Conservation (phyloP, 805 yeast species). For the Yarrowia sp. region DNA sequence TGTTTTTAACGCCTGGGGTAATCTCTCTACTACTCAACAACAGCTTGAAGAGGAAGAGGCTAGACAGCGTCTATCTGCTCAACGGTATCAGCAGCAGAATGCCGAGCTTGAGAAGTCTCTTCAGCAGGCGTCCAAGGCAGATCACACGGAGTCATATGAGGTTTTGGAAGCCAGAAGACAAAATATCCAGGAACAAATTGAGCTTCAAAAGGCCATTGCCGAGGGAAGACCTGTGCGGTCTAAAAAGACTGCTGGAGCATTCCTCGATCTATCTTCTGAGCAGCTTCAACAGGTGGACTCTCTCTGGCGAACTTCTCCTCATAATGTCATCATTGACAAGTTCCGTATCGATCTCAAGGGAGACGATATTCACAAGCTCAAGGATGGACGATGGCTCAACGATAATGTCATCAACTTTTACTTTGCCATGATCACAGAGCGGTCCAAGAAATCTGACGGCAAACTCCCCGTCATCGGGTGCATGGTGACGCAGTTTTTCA, state of each 20-base stretch:
- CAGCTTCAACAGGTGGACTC: slow-evolving; percentile 6
- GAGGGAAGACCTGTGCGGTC: not conserved
- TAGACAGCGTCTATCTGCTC: not conserved
- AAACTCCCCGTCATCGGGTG: slow-evolving; percentile 4
- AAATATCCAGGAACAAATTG: slow-evolving; percentile 15
- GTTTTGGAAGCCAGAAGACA: slow-evolving; percentile 11
- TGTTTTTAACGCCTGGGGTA: not conserved
- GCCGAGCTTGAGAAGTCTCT: slow-evolving; percentile 1
- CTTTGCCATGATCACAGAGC: slow-evolving; percentile 52
- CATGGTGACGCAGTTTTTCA: slow-evolving; percentile 86
- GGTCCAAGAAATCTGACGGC: slow-evolving; percentile 38
- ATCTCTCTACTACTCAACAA: not conserved
- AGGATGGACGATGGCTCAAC: slow-evolving; percentile 78
- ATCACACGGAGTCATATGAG: not conserved
- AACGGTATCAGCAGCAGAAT: not conserved
- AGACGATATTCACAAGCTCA: slow-evolving; percentile 68
- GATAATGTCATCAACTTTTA: slow-evolving; percentile 88
- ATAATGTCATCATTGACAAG: slow-evolving; percentile 27
- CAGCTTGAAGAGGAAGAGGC: not conserved
- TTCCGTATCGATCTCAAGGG: slow-evolving; percentile 56
- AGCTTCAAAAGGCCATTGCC: slow-evolving; percentile 12
- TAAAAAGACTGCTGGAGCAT: not conserved
- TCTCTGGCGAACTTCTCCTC: not conserved
- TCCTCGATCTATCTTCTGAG: not conserved
- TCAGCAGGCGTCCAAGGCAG: not conserved